Evolutionary conservation across 2,329 filamentous ascomycete species (phyloP).

Genomic region (Biscogniauxia sp.): DNA sequence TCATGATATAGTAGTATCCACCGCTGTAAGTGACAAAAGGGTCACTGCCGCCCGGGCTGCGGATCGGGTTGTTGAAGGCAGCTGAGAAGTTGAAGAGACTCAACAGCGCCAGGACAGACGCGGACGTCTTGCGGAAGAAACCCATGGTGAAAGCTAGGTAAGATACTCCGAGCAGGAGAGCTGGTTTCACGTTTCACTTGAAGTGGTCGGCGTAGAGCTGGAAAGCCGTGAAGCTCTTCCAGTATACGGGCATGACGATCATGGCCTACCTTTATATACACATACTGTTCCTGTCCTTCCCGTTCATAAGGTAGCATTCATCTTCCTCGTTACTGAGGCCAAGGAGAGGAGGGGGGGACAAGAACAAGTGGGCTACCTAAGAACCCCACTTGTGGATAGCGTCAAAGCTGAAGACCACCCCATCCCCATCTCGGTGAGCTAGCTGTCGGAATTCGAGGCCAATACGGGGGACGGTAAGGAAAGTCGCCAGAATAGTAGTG

Average conservation of each 20-base stretch:
- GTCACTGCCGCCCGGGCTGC: slow-evolving; percentile 48
- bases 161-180: background rate
- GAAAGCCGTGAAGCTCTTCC: background rate
- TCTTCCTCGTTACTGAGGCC: background rate
- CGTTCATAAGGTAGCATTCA: background rate
- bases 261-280: background rate
- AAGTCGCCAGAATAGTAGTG: background rate
- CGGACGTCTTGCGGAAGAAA: slow-evolving; percentile 9
- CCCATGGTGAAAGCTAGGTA: slow-evolving; percentile 3
- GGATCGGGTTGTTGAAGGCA: slow-evolving; percentile 52
- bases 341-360: background rate
- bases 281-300: no score
- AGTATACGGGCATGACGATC: background rate
- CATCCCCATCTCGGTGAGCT: background rate
- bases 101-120: slow-evolving; percentile 6
- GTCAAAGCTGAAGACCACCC: background rate
- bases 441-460: background rate
- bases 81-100: slow-evolving; percentile 7
- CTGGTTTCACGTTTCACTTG: background rate
- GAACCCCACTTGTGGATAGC: background rate
- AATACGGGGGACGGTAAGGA: background rate
- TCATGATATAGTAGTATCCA: slow-evolving; percentile 57
- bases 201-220: background rate
- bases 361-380: background rate
- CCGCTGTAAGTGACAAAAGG: slow-evolving; percentile 49